Evolutionary conservation across 2,329 filamentous ascomycete genomes (phyloP), one percentile per base, ranked within the genome.

Genomic region (Xylaria arbuscula): DNA sequence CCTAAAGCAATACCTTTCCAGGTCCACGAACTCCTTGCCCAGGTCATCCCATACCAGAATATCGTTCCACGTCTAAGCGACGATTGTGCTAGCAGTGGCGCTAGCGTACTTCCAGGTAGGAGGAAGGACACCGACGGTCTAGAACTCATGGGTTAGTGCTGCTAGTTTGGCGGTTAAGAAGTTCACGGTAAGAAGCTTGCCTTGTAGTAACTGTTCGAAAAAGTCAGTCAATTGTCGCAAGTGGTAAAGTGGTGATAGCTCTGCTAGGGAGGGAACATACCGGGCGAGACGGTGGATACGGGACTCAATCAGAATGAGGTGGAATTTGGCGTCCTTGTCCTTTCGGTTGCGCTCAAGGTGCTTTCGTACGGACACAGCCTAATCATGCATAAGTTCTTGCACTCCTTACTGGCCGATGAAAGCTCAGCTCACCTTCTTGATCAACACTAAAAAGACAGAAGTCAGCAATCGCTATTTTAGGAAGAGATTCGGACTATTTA

Each of bases 321-420:
- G 95, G 93, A 99, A 99, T 90, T 99, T 99, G 89, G 92, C 93
- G 90, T 99, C 96, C 89, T 94, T 97, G 90, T 99, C 96, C 91
- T 99, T 99, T 87, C 96, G 95, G 92, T 99, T 99, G 87, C 93
- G 93, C 91, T 98, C 94, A 78, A 99, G 93, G 88, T 99, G 97
- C 93, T 99, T 99, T 88, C 96, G 95, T 88, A 99, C 96, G 82
- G 94, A 92, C 79, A 98, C 94, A 79, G 94, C 94, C 94, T 96
- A 71, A 45, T 40, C 45, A 24, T 22, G 55, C 45, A 58, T 75
- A 75, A 77, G 71, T 48, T 70, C 66, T 36, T 28, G 51, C 45
- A 38, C n/a, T 19, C 5, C 13, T 45, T 22, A 51, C 58, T 57
- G 38, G 28, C 61, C 48, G 22, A 10, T 10, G 22, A 51, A 66